Evolutionary conservation across 495 filamentous ascomycete genomes (phyloP), one percentile per base, ranked within the genome.

Genomic region (Podospora comata): DNA sequence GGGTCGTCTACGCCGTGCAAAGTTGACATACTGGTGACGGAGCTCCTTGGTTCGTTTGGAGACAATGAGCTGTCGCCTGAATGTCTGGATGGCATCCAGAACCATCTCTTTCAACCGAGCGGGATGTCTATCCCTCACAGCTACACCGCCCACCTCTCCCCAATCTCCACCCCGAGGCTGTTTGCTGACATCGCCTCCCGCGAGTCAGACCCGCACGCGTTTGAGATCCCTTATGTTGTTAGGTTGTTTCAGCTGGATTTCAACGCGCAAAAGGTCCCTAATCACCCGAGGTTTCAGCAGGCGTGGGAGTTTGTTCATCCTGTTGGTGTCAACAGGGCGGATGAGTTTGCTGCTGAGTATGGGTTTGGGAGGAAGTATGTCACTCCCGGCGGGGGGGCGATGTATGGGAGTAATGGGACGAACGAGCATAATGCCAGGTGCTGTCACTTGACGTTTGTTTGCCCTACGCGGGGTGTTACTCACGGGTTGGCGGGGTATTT

Each of bases 401-500:
- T 87, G 79, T 76, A 80, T 7, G 81, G 85, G 6, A 81, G 83
- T 1, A 84, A 83, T 67, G 87, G 87, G 20, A 83, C 88, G 16
- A 99, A 99, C 79, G 87, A 92, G 58, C 96, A 99, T 79, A 98
- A 99, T 76, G 81, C 88, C 7, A 85, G 95, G 16, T 88, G 87
- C 68, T 89, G 90, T 30, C 87, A 87, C n/a, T 73, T 92, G 64
- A 84, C 84, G 0, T 97, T 96, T 77, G 87, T 87, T 13, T 87
- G 86, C 63, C 83, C 82, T 61, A 86, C 90, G 65, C 84, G 92
- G 19, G 94, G 94, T 58, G 90, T 94, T 3, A 90, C 94, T 64
- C 93, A 99, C 77, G 95, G 95, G 2, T 78, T 99, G 34, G 96
- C 87, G 1, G 95, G 96, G 0, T 99, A 97, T 74, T 99, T 99